Conservation (phyloP, 345 rosid genomes). For the Lagerstroemia speciosa region DNA sequence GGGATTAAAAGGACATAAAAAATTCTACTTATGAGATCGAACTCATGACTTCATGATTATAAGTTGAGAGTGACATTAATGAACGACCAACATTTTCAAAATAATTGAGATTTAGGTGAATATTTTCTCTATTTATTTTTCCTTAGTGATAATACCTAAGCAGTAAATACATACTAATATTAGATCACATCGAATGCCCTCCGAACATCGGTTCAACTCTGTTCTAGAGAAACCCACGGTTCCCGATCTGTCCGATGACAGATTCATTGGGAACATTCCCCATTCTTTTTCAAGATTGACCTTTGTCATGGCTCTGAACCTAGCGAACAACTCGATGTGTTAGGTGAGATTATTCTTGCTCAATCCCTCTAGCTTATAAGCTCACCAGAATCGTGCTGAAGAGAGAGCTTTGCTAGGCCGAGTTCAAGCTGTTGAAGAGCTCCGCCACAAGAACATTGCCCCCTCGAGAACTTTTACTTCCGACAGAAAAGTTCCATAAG, state of each 20-base stretch:
- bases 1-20: too few species aligned
- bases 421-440: conserved; percentile 64
- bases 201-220: conserved; percentile 51
- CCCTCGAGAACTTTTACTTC: conserved; percentile 46
- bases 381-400: conserved; percentile 54
- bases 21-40: too few species aligned
- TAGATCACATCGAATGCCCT: too few species aligned
- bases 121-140: too few species aligned
- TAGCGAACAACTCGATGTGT: conserved; percentile 63
- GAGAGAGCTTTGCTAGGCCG: too few species aligned
- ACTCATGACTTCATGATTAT: too few species aligned
- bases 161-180: too few species aligned
- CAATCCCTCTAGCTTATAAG: conserved; percentile 39
- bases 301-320: conserved; percentile 41
- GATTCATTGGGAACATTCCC: conserved; percentile 55
- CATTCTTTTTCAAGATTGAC: conserved; percentile 38
- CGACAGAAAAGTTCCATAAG: background rate
- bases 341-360: conserved; percentile 66
- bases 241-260: conserved; percentile 55
- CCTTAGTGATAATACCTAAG: too few species aligned
- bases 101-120: too few species aligned
- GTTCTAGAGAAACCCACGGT: conserved; percentile 45
- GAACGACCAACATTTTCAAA: too few species aligned
- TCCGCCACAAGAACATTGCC: conserved; percentile 68
- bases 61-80: too few species aligned